phyloP scores from a whole-genome alignment of 345 rosid species.

The Hypericum androsaemum region DNA sequence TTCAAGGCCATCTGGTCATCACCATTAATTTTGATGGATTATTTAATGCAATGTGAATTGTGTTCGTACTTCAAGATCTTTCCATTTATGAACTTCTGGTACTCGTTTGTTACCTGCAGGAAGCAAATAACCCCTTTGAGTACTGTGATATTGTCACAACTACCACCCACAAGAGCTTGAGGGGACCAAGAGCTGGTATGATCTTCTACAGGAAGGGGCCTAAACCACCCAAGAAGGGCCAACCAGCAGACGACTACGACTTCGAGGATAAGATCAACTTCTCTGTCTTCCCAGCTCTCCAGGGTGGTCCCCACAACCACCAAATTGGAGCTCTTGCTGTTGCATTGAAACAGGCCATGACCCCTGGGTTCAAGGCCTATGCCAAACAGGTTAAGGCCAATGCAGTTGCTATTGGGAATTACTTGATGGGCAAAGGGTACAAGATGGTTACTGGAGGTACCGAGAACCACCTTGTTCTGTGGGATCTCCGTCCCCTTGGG shows the following conservation, averaged over 20 bases:
- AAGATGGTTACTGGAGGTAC: slow-evolving; percentile 94
- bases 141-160: slow-evolving; percentile 96
- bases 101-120: slow-evolving; percentile 45
- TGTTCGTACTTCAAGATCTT: neutral
- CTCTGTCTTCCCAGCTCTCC: slow-evolving; percentile 94
- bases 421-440: slow-evolving; percentile 73
- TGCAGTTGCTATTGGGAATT: slow-evolving; percentile 86
- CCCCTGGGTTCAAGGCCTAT: slow-evolving; percentile 88
- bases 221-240: slow-evolving; percentile 96
- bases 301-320: slow-evolving; percentile 99
- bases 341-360: slow-evolving; percentile 75
- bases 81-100: neutral
- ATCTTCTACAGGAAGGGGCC: slow-evolving; percentile 97
- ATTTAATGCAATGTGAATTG: no score
- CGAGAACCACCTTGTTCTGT: slow-evolving; percentile 97
- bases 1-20: no score
- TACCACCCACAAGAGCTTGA: slow-evolving; percentile 98
- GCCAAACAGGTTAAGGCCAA: slow-evolving; percentile 98
- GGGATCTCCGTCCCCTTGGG: slow-evolving; percentile 99
- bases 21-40: no score
- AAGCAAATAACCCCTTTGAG: slow-evolving; percentile 93
- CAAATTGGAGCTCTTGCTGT: slow-evolving; percentile 99
- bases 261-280: slow-evolving; percentile 99
- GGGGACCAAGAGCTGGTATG: slow-evolving; percentile 99
- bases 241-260: slow-evolving; percentile 73